These are phyloP conservation scores for Nakaseomyces glabratus DNA, from an alignment of 1,139 yeast species.

Conservation along the genomic window DNA sequence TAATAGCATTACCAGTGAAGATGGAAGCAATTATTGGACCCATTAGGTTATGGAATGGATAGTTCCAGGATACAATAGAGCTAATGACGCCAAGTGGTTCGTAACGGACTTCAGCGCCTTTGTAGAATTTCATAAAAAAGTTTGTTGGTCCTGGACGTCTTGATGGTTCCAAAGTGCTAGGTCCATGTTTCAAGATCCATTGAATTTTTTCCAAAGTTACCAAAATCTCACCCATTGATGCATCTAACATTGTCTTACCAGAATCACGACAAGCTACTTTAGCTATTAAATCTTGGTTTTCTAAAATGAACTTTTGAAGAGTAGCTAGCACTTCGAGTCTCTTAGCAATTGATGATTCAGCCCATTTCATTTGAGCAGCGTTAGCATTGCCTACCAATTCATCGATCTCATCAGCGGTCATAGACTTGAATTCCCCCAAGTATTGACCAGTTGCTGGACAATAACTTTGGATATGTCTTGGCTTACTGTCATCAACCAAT, in stretches of 20 bases:
- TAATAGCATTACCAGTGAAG: constrained; percentile 83
- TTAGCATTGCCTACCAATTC: constrained; percentile 45
- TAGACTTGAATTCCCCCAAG: constrained; percentile 61
- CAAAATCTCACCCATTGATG: constrained; percentile 90
- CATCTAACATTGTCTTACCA: constrained; percentile 92
- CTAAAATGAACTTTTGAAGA: constrained; percentile 58
- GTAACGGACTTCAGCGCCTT: constrained; percentile 85
- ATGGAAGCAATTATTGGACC: constrained; percentile 87
- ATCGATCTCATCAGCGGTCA: constrained; percentile 62
- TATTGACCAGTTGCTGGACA: constrained; percentile 96
- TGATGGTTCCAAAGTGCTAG: constrained; percentile 57
- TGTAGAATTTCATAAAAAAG: constrained; percentile 61
- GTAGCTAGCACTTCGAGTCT: constrained; percentile 67
- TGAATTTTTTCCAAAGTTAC: constrained; percentile 86
- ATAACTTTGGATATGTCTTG: constrained; percentile 64
- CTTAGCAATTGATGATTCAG: constrained; percentile 46
- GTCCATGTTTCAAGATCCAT: constrained; percentile 85
- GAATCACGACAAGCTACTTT: constrained; percentile 92
- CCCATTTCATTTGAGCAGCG: constrained; percentile 52
- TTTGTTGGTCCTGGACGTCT: constrained; percentile 82
- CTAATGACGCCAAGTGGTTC: constrained; percentile 88
- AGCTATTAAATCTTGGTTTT: constrained; percentile 79
- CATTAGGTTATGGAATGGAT: constrained; percentile 85
- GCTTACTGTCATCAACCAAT: constrained; percentile 42
- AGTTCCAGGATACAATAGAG: constrained; percentile 93